A percentile compares a stretch with the other conserved stretches of the same genome.
phyloP scores from a whole-genome alignment of 257 asterid genomes.

The Solanum lycopersicoides region DNA sequence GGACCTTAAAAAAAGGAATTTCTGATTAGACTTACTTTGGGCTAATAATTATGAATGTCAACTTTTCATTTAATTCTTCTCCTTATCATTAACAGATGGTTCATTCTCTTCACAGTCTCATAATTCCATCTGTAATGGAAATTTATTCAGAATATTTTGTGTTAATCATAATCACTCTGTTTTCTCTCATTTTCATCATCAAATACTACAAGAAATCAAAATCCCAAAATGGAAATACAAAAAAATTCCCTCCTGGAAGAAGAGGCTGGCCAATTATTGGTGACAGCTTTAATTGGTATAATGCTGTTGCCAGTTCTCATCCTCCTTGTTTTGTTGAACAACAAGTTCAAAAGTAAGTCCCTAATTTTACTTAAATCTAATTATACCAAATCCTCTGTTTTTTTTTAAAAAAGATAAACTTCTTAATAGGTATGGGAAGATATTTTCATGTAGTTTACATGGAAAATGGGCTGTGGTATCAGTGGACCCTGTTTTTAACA shows the following conservation, averaged over 20 bases:
- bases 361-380: not conserved
- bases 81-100: not conserved
- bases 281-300: conserved; percentile 76
- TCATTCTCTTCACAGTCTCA: not conserved
- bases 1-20: not conserved
- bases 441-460: conserved; percentile 66
- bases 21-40: not conserved
- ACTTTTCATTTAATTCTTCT: conserved; percentile 1
- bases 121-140: not conserved
- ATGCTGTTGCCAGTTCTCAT: conserved; percentile 78
- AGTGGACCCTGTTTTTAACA: conserved; percentile 71
- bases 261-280: conserved; percentile 78
- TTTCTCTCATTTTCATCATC: not conserved
- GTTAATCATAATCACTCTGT: not conserved
- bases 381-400: not conserved
- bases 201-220: not conserved
- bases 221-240: not conserved
- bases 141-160: not conserved
- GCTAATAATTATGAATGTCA: conserved; percentile 15
- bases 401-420: not conserved
- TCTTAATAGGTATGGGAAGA: conserved; percentile 53
- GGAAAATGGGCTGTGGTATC: conserved; percentile 81
- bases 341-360: conserved; percentile 49
- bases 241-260: conserved; percentile 67
- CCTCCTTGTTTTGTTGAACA: conserved; percentile 70